Conservation (phyloP, 208 protist species). For the Trypanosoma theileri region DNA sequence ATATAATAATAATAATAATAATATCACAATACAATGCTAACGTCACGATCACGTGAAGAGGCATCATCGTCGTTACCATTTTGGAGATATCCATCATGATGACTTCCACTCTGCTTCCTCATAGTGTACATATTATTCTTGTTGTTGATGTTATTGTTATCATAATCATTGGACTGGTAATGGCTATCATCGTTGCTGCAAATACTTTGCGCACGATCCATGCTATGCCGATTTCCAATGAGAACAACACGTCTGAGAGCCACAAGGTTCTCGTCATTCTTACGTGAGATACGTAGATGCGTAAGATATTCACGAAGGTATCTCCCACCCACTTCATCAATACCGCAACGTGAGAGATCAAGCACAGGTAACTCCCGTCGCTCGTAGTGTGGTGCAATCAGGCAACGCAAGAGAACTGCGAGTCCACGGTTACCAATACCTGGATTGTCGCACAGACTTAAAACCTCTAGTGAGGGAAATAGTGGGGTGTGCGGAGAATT, state of each 20-base stretch:
- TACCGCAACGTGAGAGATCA: slow-evolving; percentile 74
- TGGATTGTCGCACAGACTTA: slow-evolving; percentile 81
- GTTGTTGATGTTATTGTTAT: background rate
- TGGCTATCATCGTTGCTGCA: no score
- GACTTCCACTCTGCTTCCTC: no score
- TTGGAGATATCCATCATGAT: no score
- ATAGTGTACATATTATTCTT: no score
- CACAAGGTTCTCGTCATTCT: slow-evolving; percentile 37
- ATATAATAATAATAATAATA: background rate
- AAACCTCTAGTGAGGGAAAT: slow-evolving; percentile 64
- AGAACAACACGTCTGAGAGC: slow-evolving; percentile 52
- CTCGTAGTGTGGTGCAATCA: slow-evolving; percentile 63
- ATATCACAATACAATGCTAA: slow-evolving; percentile 31
- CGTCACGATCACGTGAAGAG: slow-evolving; percentile 15
- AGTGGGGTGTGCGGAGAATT: slow-evolving; percentile 38
- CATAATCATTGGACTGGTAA: no score
- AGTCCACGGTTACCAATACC: slow-evolving; percentile 60
- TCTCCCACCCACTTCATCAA: slow-evolving; percentile 33
- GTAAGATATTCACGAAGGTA: slow-evolving; percentile 57
- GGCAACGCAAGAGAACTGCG: slow-evolving; percentile 47
- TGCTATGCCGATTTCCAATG: slow-evolving; percentile 63
- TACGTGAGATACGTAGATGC: slow-evolving; percentile 28
- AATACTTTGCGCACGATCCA: background rate
- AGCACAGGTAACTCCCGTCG: slow-evolving; percentile 42
- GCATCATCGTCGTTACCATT: background rate